Evolutionary conservation across 1,284 basidiomycete genomes (phyloP).

Genomic region (Cystobasidium sp.): DNA sequence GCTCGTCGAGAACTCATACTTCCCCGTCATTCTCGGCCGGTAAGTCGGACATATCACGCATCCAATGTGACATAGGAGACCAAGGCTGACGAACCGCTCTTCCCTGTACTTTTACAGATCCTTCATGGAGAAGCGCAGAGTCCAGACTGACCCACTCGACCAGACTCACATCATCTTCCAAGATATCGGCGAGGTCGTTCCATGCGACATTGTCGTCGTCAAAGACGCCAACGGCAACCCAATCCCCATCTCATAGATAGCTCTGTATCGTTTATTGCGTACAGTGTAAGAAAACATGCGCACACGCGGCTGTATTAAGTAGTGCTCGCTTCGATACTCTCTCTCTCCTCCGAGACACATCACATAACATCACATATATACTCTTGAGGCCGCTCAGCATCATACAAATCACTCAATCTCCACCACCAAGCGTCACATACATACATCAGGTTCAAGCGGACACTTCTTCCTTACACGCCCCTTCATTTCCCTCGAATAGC

Average conservation of each 20-base stretch:
- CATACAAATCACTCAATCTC: too few species aligned
- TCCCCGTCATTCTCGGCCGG: constrained; percentile 92
- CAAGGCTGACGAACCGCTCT: not conserved
- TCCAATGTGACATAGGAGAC: not conserved
- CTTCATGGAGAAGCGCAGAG: constrained; percentile 88
- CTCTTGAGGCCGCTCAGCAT: too few species aligned
- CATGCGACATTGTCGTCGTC: constrained; percentile 87
- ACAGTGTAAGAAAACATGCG: not conserved
- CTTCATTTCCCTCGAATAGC: not conserved
- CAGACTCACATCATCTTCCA: constrained; percentile 84
- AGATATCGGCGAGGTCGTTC: constrained; percentile 91
- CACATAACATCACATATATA: too few species aligned
- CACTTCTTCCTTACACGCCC: too few species aligned
- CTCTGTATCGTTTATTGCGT: not conserved
- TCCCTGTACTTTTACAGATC: constrained; percentile 57
- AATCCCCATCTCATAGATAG: constrained; percentile 50
- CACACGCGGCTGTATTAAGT: not conserved
- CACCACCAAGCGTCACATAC: too few species aligned
- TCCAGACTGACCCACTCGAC: constrained; percentile 78
- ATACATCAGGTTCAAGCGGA: too few species aligned
- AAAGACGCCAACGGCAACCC: constrained; percentile 49
- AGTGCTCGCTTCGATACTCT: too few species aligned
- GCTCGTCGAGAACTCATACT: constrained; percentile 91
- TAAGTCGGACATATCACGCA: constrained; percentile 13
- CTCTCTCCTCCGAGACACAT: too few species aligned